Evolutionary conservation across 805 yeast genomes (phyloP), one percentile per base, ranked within the genome.

Genomic region (Kodamaea hsintzibuensis): DNA sequence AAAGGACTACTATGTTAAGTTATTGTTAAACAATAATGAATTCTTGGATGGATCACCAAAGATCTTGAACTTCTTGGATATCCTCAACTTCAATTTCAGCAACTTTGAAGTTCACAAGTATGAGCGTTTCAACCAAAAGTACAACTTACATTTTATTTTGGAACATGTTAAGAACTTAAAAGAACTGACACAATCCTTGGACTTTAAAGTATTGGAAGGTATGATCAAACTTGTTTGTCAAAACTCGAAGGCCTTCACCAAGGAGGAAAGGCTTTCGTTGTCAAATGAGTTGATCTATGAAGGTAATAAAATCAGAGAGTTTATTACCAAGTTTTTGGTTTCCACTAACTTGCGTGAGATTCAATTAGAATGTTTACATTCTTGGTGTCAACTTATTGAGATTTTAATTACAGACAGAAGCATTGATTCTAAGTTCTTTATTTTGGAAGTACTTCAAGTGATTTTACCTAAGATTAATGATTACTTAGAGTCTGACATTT

Each of bases 331-430:
- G 59, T 73, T 76, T 19, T 61, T 82, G 12, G 70, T 82, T n/a
- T 74, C 72, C 42, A 73, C 75, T 44, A 74, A 76, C 40, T 78
- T 83, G 59, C 78, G 78, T 56, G 66, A 76, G 1, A 72, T 76
- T 7, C 95, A 88, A 56, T 71, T 87, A 47, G 71, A 79, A 12
- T 82, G 86, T 54, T 71, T 93, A 27, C 90, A 86, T 62, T 82
- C 96, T 0, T 93, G 98, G 98, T 85, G 86, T 18, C 86, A 85
- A 59, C 68, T 92, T 49, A 84, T 90, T 19, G 90, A 91, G 57
- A 83, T 91, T 2, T 70, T 90, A 45, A 83, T 89, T 3, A 76
- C 83, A 3, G 91, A 86, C 66, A 84, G 83, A 8, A 73, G 72
- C n/a, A 68, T 84, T 52, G 68, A 74, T 6, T 75, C 83, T 0